These are phyloP conservation scores for Avena sativa DNA, from an alignment of 176 grass and related monocot genomes.

Conservation along the genomic window DNA sequence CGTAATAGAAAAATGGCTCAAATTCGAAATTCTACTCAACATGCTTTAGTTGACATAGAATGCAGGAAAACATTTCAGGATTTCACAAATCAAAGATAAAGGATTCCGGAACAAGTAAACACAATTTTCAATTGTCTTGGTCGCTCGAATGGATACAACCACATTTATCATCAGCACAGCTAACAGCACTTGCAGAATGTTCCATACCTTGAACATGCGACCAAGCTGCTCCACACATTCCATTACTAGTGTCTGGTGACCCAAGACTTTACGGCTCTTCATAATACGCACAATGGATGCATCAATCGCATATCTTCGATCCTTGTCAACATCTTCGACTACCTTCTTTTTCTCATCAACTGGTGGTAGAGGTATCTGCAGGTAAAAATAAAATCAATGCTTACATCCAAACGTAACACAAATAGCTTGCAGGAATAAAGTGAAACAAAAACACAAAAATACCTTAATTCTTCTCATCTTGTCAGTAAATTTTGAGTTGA, in stretches of 20 bases:
- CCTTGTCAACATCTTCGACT: constrained; percentile 93
- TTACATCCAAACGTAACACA: neutral
- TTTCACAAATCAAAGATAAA: too few species aligned
- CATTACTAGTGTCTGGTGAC: constrained; percentile 77
- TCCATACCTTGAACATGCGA: constrained; percentile 87
- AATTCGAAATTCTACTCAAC: neutral
- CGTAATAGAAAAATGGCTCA: neutral
- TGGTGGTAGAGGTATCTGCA: constrained; percentile 76
- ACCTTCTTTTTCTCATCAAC: constrained; percentile 95
- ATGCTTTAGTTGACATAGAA: too few species aligned
- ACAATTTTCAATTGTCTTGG: neutral
- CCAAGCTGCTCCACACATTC: constrained; percentile 91
- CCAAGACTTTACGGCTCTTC: constrained; percentile 91
- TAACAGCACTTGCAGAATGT: constrained; percentile 18
- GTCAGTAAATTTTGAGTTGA: constrained; percentile 91
- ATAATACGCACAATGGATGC: constrained; percentile 92
- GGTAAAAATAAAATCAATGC: neutral
- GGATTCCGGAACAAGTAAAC: too few species aligned
- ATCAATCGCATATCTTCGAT: constrained; percentile 83
- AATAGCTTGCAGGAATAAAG: neutral
- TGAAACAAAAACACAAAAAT: constrained; percentile 11
- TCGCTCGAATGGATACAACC: neutral
- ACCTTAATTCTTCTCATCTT: constrained; percentile 96
- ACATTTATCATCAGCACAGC: constrained; percentile 18
- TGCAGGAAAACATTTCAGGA: neutral